Conservation (phyloP, 23 red algal genomes). For the Gracilaria gracilis region DNA sequence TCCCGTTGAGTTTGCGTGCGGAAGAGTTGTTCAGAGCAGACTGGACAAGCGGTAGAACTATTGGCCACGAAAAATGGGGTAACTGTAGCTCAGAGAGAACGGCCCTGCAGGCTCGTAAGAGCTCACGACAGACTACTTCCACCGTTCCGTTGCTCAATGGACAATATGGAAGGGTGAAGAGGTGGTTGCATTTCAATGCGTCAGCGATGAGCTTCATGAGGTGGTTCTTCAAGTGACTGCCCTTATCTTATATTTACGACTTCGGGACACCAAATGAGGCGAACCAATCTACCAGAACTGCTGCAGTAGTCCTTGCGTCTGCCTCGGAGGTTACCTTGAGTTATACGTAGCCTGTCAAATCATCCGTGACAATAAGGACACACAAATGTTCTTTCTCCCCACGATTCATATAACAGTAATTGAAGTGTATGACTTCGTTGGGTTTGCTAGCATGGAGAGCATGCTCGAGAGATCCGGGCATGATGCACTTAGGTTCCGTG, state of each 20-base stretch:
- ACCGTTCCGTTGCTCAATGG: constrained; percentile 45
- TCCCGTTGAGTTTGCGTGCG: not conserved
- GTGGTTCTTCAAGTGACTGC: constrained; percentile 10
- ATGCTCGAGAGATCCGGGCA: no score
- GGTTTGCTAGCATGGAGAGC: no score
- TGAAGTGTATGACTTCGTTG: not conserved
- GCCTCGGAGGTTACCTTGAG: not conserved
- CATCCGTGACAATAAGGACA: constrained; percentile 40
- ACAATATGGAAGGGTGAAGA: constrained; percentile 35
- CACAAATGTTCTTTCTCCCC: not conserved
- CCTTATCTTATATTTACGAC: constrained; percentile 3
- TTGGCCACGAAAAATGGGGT: not conserved
- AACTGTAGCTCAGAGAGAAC: constrained; percentile 52
- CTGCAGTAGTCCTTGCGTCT: not conserved
- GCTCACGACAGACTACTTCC: constrained; percentile 32
- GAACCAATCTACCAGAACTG: constrained; percentile 20
- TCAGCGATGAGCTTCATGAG: not conserved
- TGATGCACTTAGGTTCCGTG: no score
- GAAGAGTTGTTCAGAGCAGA: constrained; percentile 46
- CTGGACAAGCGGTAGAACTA: constrained; percentile 37
- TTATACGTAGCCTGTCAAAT: constrained; percentile 28
- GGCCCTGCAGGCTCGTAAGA: constrained; percentile 12
- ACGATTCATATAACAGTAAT: not conserved
- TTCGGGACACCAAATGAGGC: not conserved
- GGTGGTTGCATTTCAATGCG: not conserved